Base-by-base conservation (phyloP, 345 rosid species). In the Ailanthus altissimus region DNA sequence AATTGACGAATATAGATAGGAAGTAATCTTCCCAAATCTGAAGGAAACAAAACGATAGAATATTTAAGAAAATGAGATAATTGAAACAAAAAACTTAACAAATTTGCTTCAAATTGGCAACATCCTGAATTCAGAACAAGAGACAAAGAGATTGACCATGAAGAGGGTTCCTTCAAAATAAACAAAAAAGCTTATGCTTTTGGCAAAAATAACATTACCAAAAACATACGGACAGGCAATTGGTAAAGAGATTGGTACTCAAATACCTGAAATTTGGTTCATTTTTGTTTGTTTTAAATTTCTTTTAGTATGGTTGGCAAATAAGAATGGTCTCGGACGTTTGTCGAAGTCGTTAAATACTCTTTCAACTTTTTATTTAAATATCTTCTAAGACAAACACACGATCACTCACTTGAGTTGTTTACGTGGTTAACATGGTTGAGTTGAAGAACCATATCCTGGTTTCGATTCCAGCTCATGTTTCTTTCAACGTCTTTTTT, bases 401-500 rank as follows among this genome's bases (percentile, higher is more conserved):
- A 11, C 53, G 38, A 3, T 1, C 1, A 32, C 3, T 32, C 2
- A 32, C 38, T n/a, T 32, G 38, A 32, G 38, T 32, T 32, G 38
- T 32, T 1, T 32, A 53, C 3, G 58, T 84, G 87, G 79, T 83
- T 80, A 86, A 84, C 85, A 84, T 83, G 86, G 80, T 79, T 81
- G 89, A 83, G 85, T 86, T 78, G 85, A 86, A 3, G 38, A 32
- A 3, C 38, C 38, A 3, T 1, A 32, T 32, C 38, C 38, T 32
- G 1, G 1, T 1, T 3, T 32, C 38, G 38, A 32, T 32, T 32
- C 38, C 38, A 32, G 38, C 38, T 32, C 38, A 32, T 32, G 38
- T 32, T 1, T 32, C 3, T 32, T 1, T 32, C 1, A 32, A 32
- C 38, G 3, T 3, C 38, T 32, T 32, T 32, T 32, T 32, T 3